Conservation (phyloP, 2,329 filamentous ascomycete species). For the Fusarium sarcochroum region DNA sequence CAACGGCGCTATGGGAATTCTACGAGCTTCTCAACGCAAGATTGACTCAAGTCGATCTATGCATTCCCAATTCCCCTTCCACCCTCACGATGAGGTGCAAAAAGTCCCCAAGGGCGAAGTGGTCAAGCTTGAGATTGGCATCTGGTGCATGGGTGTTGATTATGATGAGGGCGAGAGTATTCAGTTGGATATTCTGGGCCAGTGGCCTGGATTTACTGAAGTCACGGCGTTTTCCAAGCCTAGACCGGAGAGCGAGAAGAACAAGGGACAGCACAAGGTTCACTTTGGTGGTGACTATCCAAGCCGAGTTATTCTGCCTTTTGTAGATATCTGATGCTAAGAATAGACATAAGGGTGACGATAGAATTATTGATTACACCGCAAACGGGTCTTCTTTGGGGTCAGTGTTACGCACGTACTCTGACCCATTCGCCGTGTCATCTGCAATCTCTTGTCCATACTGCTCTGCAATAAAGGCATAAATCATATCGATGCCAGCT, state of each 20-base stretch:
- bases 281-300: constrained; percentile 36
- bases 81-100: constrained; percentile 20
- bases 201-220: constrained; percentile 21
- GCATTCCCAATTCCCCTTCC: constrained; percentile 22
- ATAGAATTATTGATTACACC: not conserved
- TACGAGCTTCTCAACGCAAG: constrained; percentile 18
- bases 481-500: constrained; percentile 57
- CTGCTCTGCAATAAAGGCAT: constrained; percentile 49
- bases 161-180: constrained; percentile 11
- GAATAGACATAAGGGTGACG: too few relatives aligned
- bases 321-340: constrained; percentile 9
- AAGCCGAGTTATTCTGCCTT: constrained; percentile 39
- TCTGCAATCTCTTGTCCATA: constrained; percentile 67
- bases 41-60: constrained; percentile 11
- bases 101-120: constrained; percentile 23
- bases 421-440: constrained; percentile 64
- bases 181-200: constrained; percentile 20
- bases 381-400: constrained; percentile 69
- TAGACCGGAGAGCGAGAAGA: constrained; percentile 18
- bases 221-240: constrained; percentile 23
- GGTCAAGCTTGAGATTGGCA: constrained; percentile 27
- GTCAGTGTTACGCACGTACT: constrained; percentile 70
- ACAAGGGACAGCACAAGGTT: constrained; percentile 30
- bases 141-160: constrained; percentile 27
- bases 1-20: constrained; percentile 22